These are phyloP conservation scores for Suillus fuscotomentosus DNA, from an alignment of 768 basidiomycete genomes.

Conservation along the genomic window DNA sequence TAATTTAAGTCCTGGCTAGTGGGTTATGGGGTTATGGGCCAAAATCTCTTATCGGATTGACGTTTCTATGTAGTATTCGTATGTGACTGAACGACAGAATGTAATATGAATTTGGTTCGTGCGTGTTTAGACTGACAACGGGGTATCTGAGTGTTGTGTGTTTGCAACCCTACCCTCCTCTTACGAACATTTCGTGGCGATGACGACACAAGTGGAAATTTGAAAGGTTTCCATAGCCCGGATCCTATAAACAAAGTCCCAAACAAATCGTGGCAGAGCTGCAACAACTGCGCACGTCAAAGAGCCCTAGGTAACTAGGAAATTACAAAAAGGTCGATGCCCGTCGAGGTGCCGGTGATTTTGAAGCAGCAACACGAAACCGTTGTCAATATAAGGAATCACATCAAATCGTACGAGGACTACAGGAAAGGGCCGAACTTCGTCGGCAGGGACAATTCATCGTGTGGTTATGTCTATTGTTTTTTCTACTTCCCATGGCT, in stretches of 20 bases:
- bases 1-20: background rate
- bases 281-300: background rate
- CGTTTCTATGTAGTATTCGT: background rate
- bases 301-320: background rate
- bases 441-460: no score
- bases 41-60: background rate
- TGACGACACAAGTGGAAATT: slow-evolving; percentile 1
- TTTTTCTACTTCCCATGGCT: no score
- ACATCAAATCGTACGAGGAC: background rate
- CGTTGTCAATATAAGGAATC: background rate
- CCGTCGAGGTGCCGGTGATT: background rate
- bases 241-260: background rate
- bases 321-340: background rate
- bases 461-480: no score
- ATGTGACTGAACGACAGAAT: background rate
- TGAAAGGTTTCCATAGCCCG: background rate
- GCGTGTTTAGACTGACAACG: no score
- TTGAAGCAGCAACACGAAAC: background rate
- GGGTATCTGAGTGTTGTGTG: background rate
- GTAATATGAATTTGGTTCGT: background rate
- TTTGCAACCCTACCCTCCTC: background rate
- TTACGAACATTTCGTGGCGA: background rate
- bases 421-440: no score
- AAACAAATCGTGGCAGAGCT: no score
- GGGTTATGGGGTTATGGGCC: slow-evolving; percentile 1